Base-by-base conservation (phyloP, 345 rosid species). In the sweet orange (Citrus sinensis) region DNA sequence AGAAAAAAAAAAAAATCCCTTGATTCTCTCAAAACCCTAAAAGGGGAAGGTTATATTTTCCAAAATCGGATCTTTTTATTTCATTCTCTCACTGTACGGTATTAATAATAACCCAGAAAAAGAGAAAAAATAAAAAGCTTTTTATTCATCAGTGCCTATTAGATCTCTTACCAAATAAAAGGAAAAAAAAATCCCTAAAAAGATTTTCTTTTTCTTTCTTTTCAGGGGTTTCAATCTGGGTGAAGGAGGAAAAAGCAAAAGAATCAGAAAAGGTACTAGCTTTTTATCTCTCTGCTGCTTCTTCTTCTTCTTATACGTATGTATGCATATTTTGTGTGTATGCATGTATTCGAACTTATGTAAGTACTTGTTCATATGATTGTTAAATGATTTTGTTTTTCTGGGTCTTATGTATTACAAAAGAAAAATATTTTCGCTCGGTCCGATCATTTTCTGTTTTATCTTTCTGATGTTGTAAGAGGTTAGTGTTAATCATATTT, bases 21-120 rank as follows among this genome's bases (percentile, higher is more conserved):
- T 40, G 80, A 82, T 49, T 59, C 84, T 68, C 42, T 64, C 46
- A 5, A 20, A 79, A 74, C 86, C 84, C 80, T 83, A 73, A 61
- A 42, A 46, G 42, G 30, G 29, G 9, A 30, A 3, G 39, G n/a
- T 46, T 40, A 25, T 62, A 13, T 49, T 65, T 67, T 75, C 78
- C 62, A 79, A 74, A 79, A 76, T 67, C 71, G 40, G 67, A 79
- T 67, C 77, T 81, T 82, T 73, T 35, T 42, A 13, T 46, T 0
- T 46, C 51, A 46, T 46, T 13, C 51, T 46, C 10, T 73, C 16
- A n/a, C 61, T 55, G 34, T 78, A 35, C 60, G 54, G 63, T 40
- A 10, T 49, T 54, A 54, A 54, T 16, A 22, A 66, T 60, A 46
- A 10, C n/a, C 63, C 24, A 39, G 10, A 37, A 79, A 37, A 25